phyloP scores from a whole-genome alignment of 1,139 yeast genomes.

The Yarrowia galli region DNA sequence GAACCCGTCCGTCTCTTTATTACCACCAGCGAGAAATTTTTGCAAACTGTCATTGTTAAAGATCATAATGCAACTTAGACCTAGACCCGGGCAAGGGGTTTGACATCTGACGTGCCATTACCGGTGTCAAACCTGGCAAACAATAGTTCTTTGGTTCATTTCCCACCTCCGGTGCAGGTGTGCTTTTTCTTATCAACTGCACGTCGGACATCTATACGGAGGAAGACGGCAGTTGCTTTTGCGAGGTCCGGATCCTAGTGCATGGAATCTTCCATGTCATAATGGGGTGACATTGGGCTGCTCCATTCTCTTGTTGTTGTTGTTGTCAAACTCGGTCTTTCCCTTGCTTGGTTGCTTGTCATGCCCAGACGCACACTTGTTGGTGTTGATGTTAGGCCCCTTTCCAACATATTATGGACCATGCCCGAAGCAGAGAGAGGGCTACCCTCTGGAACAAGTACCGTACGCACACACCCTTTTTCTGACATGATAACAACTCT shows the following conservation, averaged over 20 bases:
- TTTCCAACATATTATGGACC: neutral
- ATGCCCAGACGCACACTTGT: neutral
- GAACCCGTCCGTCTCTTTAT: neutral
- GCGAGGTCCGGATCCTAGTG: neutral
- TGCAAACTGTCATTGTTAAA: neutral
- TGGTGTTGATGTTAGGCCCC: neutral
- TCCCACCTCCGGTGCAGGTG: neutral
- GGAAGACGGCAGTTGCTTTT: neutral
- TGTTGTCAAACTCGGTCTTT: too few relatives aligned
- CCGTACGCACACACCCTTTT: neutral
- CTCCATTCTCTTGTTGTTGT: neutral
- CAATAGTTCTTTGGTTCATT: neutral
- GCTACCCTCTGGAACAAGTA: neutral
- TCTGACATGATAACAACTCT: neutral
- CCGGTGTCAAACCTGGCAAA: neutral
- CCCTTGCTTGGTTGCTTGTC: too few relatives aligned
- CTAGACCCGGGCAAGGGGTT: neutral
- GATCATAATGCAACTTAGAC: neutral
- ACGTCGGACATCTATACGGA: neutral
- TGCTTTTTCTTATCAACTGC: slow-evolving; percentile 10
- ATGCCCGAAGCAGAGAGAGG: neutral
- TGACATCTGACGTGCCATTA: slow-evolving; percentile 10
- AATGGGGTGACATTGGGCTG: neutral
- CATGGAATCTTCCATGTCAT: slow-evolving; percentile 8
- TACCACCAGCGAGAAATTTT: neutral